Conservation (phyloP, 495 filamentous ascomycete genomes). For the Aspergillus baeticus region DNA sequence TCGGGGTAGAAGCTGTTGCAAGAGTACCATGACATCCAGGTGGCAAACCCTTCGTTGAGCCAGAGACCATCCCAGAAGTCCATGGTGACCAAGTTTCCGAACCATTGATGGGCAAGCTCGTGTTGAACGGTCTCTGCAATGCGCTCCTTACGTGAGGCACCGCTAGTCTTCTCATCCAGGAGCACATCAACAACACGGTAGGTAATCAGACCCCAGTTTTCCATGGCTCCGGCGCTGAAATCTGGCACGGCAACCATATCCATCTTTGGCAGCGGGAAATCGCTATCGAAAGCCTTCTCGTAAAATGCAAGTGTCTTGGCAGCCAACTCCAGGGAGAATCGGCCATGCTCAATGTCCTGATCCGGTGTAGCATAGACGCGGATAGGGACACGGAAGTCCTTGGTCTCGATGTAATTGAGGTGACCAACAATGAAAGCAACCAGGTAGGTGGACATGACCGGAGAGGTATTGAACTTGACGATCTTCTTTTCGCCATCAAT, state of each 20-base stretch:
- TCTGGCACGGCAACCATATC: slow-evolving; percentile 98
- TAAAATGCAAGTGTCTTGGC: slow-evolving; percentile 56
- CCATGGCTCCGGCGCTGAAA: slow-evolving; percentile 93
- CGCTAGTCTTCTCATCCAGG: slow-evolving; percentile 86
- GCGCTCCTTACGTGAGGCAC: slow-evolving; percentile 88
- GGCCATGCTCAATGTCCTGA: slow-evolving; percentile 63
- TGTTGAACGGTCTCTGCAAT: slow-evolving; percentile 95
- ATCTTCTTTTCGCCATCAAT: slow-evolving; percentile 57
- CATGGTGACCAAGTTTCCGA: slow-evolving; percentile 98
- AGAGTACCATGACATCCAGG: slow-evolving; percentile 73
- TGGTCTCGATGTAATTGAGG: slow-evolving; percentile 63
- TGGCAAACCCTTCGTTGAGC: slow-evolving; percentile 98
- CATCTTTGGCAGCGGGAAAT: slow-evolving; percentile 76
- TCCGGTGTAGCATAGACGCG: slow-evolving; percentile 64
- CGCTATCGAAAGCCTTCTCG: slow-evolving; percentile 53
- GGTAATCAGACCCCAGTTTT: slow-evolving; percentile 98
- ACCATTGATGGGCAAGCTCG: slow-evolving; percentile 98
- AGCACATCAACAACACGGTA: slow-evolving; percentile 91
- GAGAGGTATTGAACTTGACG: slow-evolving; percentile 66
- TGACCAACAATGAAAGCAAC: slow-evolving; percentile 68
- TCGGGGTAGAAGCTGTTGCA: slow-evolving; percentile 83
- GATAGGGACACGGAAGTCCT: slow-evolving; percentile 63
- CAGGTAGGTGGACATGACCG: slow-evolving; percentile 69
- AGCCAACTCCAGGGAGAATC: slow-evolving; percentile 63
- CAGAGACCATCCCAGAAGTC: slow-evolving; percentile 99